Base-by-base conservation (phyloP, 2,329 filamentous ascomycete genomes). In the Periglandula ipomoeae region DNA sequence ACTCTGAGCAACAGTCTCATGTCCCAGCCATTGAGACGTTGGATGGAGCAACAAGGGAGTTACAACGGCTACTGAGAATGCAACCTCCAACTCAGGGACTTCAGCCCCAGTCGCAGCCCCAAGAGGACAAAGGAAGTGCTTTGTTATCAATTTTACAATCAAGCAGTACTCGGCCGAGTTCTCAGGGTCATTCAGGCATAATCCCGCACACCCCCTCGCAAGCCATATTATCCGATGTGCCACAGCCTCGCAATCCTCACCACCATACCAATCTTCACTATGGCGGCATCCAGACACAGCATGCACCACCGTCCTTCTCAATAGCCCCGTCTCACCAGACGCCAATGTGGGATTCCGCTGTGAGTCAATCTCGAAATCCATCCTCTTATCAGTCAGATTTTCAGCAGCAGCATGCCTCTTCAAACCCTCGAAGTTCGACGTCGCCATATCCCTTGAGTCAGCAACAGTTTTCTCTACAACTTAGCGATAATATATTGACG, bases 201-300 rank as follows among this genome's bases (percentile, higher is more conserved):
- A 58, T 63, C 51, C 73, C 70, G 38, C 72, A 73, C 45, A 79
- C 77, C 5, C 75, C 79, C 8, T 62, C 78, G 27, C 78, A 84
- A 13, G 76, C 80, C 52, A 69, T 71, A 17, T 65, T 71, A 45
- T 60, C 63, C 5, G 70, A 75, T 23, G 70, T 74, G 20, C 61
- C 73, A 24, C 73, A 77, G 58, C 78, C 81, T 13, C 70, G 67
- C 37, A 78, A 75, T 38, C 79, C 81, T 6, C 79, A 82, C 58
- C 73, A 77, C 49, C 74, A 76, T 45, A 69, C 74, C 13, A 61
- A 65, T 37, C 73, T 74, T 24, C 69, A 70, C 19, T 61, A 74
- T 15, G 71, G 73, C 10, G 54, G 54, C 42, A 54, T 57, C 3
- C 56, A 54, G 41, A 52, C 55, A 19, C 57, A 60, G 6, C 64